Percentiles rank a stretch among this genome's conserved stretches.
phyloP scores from a whole-genome alignment of 2,329 filamentous ascomycete species.

The Ceratocystis eucalypticola region DNA sequence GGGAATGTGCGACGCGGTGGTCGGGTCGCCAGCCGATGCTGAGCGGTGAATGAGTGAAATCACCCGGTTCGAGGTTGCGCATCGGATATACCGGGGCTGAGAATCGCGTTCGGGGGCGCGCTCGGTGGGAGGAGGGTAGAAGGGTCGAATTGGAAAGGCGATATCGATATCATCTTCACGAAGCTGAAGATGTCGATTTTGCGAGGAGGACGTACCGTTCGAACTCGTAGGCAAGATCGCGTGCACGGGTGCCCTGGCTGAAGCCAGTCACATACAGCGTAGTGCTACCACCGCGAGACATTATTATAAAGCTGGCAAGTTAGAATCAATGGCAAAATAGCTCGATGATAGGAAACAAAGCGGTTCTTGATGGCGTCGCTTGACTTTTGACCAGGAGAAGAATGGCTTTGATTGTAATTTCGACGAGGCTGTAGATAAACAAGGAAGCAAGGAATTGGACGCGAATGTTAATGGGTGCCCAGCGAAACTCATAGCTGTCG shows the following conservation, averaged over 20 bases:
- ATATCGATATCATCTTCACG: conserved; percentile 13
- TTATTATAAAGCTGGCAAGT: conserved; percentile 30
- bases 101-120: background rate
- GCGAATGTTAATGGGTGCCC: background rate
- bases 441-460: conserved; percentile 3
- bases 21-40: conserved; percentile 5
- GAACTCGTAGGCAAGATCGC: conserved; percentile 99
- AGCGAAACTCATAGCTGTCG: background rate
- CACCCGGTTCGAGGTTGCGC: conserved; percentile 1
- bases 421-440: conserved; percentile 8
- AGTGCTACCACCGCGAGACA: conserved; percentile 76
- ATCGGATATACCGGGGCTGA: conserved; percentile 6
- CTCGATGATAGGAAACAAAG: conserved; percentile 14
- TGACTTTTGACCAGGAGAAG: background rate
- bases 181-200: conserved; percentile 10
- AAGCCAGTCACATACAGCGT: conserved; percentile 99
- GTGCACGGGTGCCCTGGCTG: conserved; percentile 93
- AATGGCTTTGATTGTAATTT: background rate
- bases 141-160: conserved; percentile 8
- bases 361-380: conserved; percentile 1
- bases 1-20: conserved; percentile 6
- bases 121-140: conserved; percentile 8
- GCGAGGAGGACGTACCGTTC: conserved; percentile 74
- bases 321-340: conserved; percentile 14
- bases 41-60: conserved; percentile 1